Base-by-base conservation (phyloP, 2,329 filamentous ascomycete species). In the Periconia digitata region DNA sequence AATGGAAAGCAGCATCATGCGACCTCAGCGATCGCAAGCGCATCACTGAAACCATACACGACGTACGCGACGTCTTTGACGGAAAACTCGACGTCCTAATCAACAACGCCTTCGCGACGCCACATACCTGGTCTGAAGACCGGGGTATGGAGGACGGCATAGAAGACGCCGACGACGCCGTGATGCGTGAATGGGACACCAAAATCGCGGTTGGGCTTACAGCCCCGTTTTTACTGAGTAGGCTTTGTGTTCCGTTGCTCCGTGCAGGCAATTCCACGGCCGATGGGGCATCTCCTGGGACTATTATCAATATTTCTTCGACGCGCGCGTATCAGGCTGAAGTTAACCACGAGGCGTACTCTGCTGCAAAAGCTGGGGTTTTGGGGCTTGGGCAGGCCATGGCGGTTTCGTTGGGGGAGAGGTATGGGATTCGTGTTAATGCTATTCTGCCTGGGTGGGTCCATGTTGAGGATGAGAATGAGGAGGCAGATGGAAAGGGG, bases 381-480 rank as follows among this genome's bases (percentile, higher is more conserved):
- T 59, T 80, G 8, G 78, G 78, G 0, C 56, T 81, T 22, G 76
- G 74, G 42, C 77, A 79, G 54, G 72, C 72, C 8, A 73, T 80
- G 73, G 72, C 75, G 10, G 70, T 77, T 7, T 76, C 73, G 34
- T 61, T 80, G 13, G 73, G 71, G 1, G 67, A 73, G 41, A 59
- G 65, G 3, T 70, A 73, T 38, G 70, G 72, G 10, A 72, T 81
- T 21, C 66, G 76, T 4, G 75, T 78, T 21, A 80, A 79, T 51
- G 72, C 76, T 0, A 74, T 81, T 15, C 56, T 79, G 27, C 78
- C 76, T 0, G 78, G 78, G 0, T 81, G 78, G 79, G 78, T 81
- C 40, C 71, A 79, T 54, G 78, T 80, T 7, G 64, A 58, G 40
- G 67, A 78, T 39, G 74, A 76, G 60, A 71, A 64, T 36, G 66